Base-by-base conservation (phyloP, 2,329 filamentous ascomycete species). In the Fusarium sp. region DNA sequence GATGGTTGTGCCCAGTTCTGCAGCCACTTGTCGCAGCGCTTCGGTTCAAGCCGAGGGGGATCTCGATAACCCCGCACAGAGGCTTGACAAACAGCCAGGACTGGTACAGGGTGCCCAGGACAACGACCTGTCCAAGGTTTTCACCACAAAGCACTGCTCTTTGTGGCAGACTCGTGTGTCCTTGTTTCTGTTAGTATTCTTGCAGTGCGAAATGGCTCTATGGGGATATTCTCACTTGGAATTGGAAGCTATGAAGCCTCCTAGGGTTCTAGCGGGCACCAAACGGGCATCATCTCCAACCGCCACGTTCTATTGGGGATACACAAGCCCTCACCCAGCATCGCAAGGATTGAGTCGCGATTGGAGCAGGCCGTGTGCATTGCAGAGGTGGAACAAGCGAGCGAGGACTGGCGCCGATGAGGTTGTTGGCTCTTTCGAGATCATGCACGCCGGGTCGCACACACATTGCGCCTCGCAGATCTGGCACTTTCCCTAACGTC, bases 401-500 rank as follows among this genome's bases (percentile, higher is more conserved):
- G 69, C 66, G 77, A 79, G 63, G 67, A 74, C 71, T 78, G 71
- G 65, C 50, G 65, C 68, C 65, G 74, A 69, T 72, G 69, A 78
- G 71, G 77, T 74, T 79, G 69, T 62, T 71, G 64, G 69, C 70
- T 70, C 67, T 75, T 70, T 74, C 47, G 58, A 79, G 77, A 79
- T 79, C 70, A 79, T 79, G 77, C 77, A 79, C 73, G 68, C 76
- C 71, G 67, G 69, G 76, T 78, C 40, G 70, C 71, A 79, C 77
- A 66, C 69, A 67, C 66, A 70, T 74, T 50, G 63, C 73, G 67
- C 70, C 68, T 77, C 62, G 74, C 70, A 78, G 77, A 79, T 79
- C 77, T 76, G 73, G 71, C 73, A 74, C 69, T 54, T 69, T 68
- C 57, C 71, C 76, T 68, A 73, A 70, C 66, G 68, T 74, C 62